phyloP scores from a whole-genome alignment of 192 early-diverging fungal genomes.

The Phycomyces blakesleeanus region DNA sequence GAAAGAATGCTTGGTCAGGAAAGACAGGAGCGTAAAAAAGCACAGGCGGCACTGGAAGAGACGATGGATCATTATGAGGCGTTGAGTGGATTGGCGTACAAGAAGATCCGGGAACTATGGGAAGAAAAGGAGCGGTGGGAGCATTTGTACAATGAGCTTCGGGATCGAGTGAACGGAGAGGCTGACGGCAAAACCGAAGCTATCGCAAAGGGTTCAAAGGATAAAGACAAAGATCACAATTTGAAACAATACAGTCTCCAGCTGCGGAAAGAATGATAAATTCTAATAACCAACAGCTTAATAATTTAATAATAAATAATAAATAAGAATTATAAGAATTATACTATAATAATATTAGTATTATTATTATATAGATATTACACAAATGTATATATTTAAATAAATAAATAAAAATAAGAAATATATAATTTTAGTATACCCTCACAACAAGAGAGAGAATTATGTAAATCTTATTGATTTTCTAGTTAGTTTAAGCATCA shows the following conservation, averaged over 20 bases:
- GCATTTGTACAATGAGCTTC: constrained; percentile 21
- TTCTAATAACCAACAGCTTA: neutral
- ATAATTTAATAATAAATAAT: too few relatives aligned
- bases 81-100: constrained; percentile 45
- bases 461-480: too few relatives aligned
- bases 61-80: constrained; percentile 47
- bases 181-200: neutral
- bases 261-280: neutral
- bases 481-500: too few relatives aligned
- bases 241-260: too few relatives aligned
- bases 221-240: neutral
- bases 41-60: constrained; percentile 44
- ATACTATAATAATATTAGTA: too few relatives aligned
- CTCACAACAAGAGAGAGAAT: too few relatives aligned
- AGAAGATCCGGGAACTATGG: constrained; percentile 47
- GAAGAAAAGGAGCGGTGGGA: constrained; percentile 35
- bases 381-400: too few relatives aligned
- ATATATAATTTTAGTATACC: too few relatives aligned
- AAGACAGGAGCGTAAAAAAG: constrained; percentile 12
- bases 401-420: too few relatives aligned
- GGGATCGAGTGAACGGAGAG: constrained; percentile 13
- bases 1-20: constrained; percentile 16
- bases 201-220: too few relatives aligned
- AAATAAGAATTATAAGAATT: too few relatives aligned
- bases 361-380: too few relatives aligned